Evolutionary conservation across 106 monocot genomes (phyloP).

Genomic region (Amphibolis antarctica): DNA sequence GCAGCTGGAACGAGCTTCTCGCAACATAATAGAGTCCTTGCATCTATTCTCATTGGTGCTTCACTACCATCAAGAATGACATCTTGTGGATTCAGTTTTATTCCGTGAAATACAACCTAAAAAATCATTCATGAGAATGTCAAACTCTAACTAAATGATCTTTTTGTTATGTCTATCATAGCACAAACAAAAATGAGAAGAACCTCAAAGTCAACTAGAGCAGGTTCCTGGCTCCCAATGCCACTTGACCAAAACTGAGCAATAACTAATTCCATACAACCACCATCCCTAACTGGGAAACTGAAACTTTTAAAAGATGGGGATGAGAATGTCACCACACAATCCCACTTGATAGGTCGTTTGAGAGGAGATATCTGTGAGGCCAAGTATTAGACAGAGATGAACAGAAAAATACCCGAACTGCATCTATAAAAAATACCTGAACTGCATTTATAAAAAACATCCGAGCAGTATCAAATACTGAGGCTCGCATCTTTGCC

Average conservation of each 20-base stretch:
- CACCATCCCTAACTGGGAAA: conserved; percentile 68
- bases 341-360: conserved; percentile 80
- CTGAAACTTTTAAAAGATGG: conserved; percentile 72
- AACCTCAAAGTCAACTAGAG: conserved; percentile 84
- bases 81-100: conserved; percentile 33
- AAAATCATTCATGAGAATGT: conserved; percentile 6
- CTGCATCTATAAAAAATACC: conserved; percentile 23
- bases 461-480: conserved; percentile 75
- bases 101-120: conserved; percentile 87
- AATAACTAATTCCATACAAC: conserved; percentile 67
- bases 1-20: conserved; percentile 81
- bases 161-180: background rate
- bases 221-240: conserved; percentile 75
- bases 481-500: conserved; percentile 67
- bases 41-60: conserved; percentile 53
- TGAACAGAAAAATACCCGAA: background rate
- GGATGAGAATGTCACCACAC: conserved; percentile 63
- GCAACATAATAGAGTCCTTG: conserved; percentile 58
- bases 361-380: conserved; percentile 68
- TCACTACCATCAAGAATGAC: conserved; percentile 90
- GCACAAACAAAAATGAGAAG: background rate
- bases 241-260: conserved; percentile 99
- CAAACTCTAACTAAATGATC: background rate
- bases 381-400: conserved; percentile 17
- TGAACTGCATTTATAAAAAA: conserved; percentile 78